Evolutionary conservation across 2,329 filamentous ascomycete species (phyloP).

Genomic region (Apiospora aurea): DNA sequence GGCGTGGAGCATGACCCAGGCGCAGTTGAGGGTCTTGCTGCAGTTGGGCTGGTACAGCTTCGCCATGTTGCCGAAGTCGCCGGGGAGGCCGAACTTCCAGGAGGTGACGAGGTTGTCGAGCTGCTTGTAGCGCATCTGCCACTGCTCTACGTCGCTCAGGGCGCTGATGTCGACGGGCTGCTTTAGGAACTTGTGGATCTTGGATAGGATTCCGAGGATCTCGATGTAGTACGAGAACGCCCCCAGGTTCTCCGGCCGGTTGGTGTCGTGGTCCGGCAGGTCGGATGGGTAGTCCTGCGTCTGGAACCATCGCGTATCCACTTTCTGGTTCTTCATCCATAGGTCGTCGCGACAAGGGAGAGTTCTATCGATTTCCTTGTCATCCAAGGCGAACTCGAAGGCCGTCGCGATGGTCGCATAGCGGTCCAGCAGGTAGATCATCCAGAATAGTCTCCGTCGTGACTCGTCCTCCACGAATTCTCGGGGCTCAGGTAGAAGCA

Average conservation of each 20-base stretch:
- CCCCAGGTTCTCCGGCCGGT: conserved; percentile 81
- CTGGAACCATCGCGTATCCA: conserved; percentile 85
- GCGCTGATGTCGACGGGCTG: conserved; percentile 88
- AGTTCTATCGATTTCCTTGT: conserved; percentile 87
- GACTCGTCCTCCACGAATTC: conserved; percentile 93
- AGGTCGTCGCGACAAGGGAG: conserved; percentile 88
- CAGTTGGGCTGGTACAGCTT: conserved; percentile 75
- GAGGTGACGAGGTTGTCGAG: conserved; percentile 80
- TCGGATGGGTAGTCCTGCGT: conserved; percentile 53
- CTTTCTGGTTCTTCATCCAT: conserved; percentile 82
- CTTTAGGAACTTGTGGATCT: conserved; percentile 88
- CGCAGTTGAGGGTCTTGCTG: conserved; percentile 76
- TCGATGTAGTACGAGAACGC: conserved; percentile 92
- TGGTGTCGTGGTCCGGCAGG: conserved; percentile 66
- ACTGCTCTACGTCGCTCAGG: conserved; percentile 83
- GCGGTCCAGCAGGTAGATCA: conserved; percentile 88
- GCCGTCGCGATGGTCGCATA: conserved; percentile 92
- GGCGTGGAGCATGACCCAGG: conserved; percentile 90
- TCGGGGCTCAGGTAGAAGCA: conserved; percentile 81
- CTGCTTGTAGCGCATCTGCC: conserved; percentile 87
- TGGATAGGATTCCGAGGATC: conserved; percentile 84
- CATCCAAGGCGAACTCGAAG: conserved; percentile 88
- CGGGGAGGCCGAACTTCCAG: conserved; percentile 85
- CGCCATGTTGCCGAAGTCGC: conserved; percentile 84
- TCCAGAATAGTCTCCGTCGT: conserved; percentile 87